These are phyloP conservation scores for Chaetomium tenue DNA, from an alignment of 495 filamentous ascomycete species.

Conservation along the genomic window DNA sequence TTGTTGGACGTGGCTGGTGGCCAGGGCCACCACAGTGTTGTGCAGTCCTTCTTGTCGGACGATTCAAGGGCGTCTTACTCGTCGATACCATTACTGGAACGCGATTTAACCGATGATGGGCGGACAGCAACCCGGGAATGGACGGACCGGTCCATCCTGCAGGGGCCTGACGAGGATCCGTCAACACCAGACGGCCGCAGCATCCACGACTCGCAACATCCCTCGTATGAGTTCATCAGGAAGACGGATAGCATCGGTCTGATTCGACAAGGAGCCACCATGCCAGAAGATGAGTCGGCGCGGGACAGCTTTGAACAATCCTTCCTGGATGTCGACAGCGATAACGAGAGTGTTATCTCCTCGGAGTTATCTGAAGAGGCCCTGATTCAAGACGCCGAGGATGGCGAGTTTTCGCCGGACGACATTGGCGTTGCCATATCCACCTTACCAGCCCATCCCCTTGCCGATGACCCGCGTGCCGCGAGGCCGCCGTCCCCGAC, in stretches of 20 bases:
- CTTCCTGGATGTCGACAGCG: constrained; percentile 66
- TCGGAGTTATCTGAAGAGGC: constrained; percentile 76
- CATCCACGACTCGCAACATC: constrained; percentile 37
- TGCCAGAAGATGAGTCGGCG: constrained; percentile 10
- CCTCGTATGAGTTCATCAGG: constrained; percentile 51
- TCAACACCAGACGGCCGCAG: constrained; percentile 33
- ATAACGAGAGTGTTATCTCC: constrained; percentile 71
- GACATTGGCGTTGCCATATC: constrained; percentile 47
- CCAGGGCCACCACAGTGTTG: constrained; percentile 23
- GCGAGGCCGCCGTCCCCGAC: constrained; percentile 73
- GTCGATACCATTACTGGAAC: constrained; percentile 72
- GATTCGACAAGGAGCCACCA: constrained; percentile 33
- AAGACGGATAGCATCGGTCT: constrained; percentile 47
- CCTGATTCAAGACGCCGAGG: constrained; percentile 48
- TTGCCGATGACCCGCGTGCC: constrained; percentile 40
- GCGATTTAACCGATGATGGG: constrained; percentile 62
- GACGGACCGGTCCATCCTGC: constrained; percentile 48
- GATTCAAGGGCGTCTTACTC: constrained; percentile 62
- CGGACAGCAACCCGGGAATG: constrained; percentile 41
- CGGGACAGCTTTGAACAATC: constrained; percentile 50
- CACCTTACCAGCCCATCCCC: constrained; percentile 61
- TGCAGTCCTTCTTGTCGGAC: constrained; percentile 50
- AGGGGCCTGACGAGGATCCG: constrained; percentile 37
- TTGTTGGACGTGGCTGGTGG: constrained; percentile 27
- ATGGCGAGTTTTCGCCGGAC: constrained; percentile 31